These are phyloP conservation scores for Pyrrhoderma lamaoense DNA, from an alignment of 1,284 basidiomycete species.

Conservation along the genomic window DNA sequence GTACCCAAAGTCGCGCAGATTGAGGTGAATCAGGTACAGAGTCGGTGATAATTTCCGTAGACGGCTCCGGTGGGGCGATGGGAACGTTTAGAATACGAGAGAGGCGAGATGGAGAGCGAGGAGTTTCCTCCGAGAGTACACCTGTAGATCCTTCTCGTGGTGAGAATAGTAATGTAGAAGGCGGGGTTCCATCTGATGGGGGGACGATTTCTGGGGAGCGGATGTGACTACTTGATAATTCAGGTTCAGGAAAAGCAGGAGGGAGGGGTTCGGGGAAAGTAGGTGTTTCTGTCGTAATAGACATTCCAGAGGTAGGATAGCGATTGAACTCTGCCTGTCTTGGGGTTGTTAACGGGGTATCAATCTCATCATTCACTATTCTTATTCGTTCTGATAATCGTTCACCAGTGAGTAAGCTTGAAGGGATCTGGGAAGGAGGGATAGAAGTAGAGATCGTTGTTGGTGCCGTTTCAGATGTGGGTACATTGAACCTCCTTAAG, in stretches of 20 bases:
- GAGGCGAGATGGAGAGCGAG: slow-evolving; percentile 6
- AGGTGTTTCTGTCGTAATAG: not conserved
- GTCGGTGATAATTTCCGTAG: not conserved
- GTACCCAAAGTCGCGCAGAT: too few relatives aligned
- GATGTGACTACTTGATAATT: slow-evolving; percentile 1
- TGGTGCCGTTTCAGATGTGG: not conserved
- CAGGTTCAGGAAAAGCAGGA: slow-evolving; percentile 10
- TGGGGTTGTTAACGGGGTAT: slow-evolving; percentile 6
- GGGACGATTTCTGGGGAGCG: slow-evolving; percentile 6
- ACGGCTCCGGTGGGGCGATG: slow-evolving; percentile 6
- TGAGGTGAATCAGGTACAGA: too few relatives aligned
- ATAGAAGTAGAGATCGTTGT: not conserved
- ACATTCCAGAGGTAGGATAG: not conserved
- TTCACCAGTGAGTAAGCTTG: not conserved
- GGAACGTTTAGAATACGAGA: slow-evolving; percentile 11
- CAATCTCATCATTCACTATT: slow-evolving; percentile 3
- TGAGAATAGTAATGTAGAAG: not conserved
- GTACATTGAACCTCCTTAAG: slow-evolving; percentile 9
- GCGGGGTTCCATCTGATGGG: slow-evolving; percentile 6
- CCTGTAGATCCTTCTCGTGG: not conserved
- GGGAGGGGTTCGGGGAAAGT: slow-evolving; percentile 3
- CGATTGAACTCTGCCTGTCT: slow-evolving; percentile 5
- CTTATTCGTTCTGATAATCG: slow-evolving; percentile 1
- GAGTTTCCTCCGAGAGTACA: not conserved
- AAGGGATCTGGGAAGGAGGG: not conserved